phyloP scores from a whole-genome alignment of 495 filamentous ascomycete species.

The Rostrohypoxylon terebratum region DNA sequence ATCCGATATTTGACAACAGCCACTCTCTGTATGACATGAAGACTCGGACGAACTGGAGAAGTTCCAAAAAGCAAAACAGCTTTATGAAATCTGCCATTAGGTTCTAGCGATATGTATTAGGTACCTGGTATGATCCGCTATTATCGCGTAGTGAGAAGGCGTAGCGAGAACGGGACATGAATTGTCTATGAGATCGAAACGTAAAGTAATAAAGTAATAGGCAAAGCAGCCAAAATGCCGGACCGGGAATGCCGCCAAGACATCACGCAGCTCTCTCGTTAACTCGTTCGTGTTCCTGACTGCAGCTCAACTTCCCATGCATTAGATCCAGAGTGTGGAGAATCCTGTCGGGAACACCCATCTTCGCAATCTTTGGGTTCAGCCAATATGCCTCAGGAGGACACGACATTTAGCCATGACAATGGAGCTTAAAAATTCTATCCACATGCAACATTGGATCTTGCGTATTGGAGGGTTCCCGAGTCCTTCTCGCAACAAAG shows the following conservation, averaged over 20 bases:
- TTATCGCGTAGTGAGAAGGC: too few species aligned
- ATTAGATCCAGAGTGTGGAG: slow-evolving; percentile 42
- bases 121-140: neutral
- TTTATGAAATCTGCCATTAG: neutral
- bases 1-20: slow-evolving; percentile 10
- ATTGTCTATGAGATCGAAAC: neutral
- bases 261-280: slow-evolving; percentile 16
- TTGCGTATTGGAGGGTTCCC: slow-evolving; percentile 14
- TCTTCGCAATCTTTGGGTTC: slow-evolving; percentile 36
- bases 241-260: slow-evolving; percentile 25
- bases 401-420: slow-evolving; percentile 40
- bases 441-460: slow-evolving; percentile 33
- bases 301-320: slow-evolving; percentile 18
- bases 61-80: neutral
- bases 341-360: slow-evolving; percentile 42
- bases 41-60: neutral
- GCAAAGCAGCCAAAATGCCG: slow-evolving; percentile 23
- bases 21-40: slow-evolving; percentile 23
- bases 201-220: neutral
- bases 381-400: slow-evolving; percentile 37
- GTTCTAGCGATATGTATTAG: neutral
- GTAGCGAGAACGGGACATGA: neutral
- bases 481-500: slow-evolving; percentile 25
- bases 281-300: slow-evolving; percentile 34
- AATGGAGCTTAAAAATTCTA: slow-evolving; percentile 28